These are phyloP conservation scores for Penicillium vulpinum DNA, from an alignment of 2,329 filamentous ascomycete genomes.

Conservation along the genomic window DNA sequence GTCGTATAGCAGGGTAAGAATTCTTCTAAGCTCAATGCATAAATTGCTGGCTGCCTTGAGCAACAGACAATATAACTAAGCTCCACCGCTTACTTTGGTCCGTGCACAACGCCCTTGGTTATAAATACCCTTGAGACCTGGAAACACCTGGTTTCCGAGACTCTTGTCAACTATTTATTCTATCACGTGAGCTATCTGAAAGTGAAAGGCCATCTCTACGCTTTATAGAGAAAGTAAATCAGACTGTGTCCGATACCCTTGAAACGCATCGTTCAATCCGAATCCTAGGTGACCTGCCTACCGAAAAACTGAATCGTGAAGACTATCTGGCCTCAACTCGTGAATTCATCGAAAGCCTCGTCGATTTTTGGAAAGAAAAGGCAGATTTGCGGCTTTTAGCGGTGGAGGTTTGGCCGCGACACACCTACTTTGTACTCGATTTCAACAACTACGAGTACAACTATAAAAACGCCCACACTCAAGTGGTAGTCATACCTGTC, in stretches of 20 bases:
- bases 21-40: too few relatives aligned
- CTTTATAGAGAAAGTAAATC: slow-evolving; percentile 1
- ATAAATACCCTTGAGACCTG: too few relatives aligned
- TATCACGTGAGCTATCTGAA: too few relatives aligned
- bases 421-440: background rate
- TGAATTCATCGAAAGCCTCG: background rate
- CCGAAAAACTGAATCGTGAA: background rate
- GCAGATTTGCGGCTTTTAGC: background rate
- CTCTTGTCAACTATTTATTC: too few relatives aligned
- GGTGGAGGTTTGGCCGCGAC: background rate
- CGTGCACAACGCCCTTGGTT: too few relatives aligned
- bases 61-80: too few relatives aligned
- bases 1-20: too few relatives aligned
- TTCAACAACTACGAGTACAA: slow-evolving; percentile 4
- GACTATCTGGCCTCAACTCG: background rate
- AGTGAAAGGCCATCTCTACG: too few relatives aligned
- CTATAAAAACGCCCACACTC: slow-evolving; percentile 1
- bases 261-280: background rate
- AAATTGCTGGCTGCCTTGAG: too few relatives aligned
- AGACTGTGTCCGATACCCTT: background rate
- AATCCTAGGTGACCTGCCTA: slow-evolving; percentile 2
- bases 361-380: background rate
- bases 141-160: too few relatives aligned
- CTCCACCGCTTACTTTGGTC: too few relatives aligned
- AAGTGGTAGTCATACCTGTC: slow-evolving; percentile 3